phyloP scores from a whole-genome alignment of 2,329 filamentous ascomycete species.

The Ophiostoma fasciatum region DNA sequence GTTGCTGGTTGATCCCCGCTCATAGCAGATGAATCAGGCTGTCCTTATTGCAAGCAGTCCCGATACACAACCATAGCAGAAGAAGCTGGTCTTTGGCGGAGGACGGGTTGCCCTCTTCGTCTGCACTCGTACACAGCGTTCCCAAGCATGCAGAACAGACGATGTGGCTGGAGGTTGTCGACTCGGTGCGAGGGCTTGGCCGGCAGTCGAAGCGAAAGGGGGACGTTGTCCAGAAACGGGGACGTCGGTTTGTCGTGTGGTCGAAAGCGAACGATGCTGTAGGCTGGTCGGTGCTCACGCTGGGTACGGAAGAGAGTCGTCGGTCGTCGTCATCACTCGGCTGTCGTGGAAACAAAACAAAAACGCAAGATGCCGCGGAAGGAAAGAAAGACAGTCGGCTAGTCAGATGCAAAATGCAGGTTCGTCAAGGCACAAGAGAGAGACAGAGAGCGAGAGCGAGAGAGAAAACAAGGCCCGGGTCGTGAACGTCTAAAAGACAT shows the following conservation, averaged over 20 bases:
- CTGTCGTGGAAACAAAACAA: constrained; percentile 5
- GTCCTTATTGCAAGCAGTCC: constrained; percentile 1
- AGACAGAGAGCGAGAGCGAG: not conserved
- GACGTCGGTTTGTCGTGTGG: too few species aligned
- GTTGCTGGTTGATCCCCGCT: constrained; percentile 42
- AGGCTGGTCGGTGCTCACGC: too few species aligned
- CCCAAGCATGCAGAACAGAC: too few species aligned
- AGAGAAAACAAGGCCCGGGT: constrained; percentile 1
- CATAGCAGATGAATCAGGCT: constrained; percentile 36
- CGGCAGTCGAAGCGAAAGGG: too few species aligned
- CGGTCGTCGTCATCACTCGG: constrained; percentile 7
- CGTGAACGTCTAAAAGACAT: too few species aligned
- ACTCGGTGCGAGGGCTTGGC: too few species aligned
- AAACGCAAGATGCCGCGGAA: not conserved
- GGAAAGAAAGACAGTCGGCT: not conserved
- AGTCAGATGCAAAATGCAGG: not conserved
- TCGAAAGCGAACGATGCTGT: too few species aligned
- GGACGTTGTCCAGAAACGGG: too few species aligned
- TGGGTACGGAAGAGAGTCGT: constrained; percentile 1
- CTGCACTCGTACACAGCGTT: too few species aligned
- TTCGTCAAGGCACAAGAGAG: constrained; percentile 1
- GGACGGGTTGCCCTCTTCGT: too few species aligned
- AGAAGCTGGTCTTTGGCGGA: too few species aligned
- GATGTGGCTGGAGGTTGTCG: too few species aligned
- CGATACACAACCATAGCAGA: constrained; percentile 2